Evolutionary conservation across 345 rosid genomes (phyloP), one percentile per base, ranked within the genome.

Genomic region (Melastoma malabathricum): DNA sequence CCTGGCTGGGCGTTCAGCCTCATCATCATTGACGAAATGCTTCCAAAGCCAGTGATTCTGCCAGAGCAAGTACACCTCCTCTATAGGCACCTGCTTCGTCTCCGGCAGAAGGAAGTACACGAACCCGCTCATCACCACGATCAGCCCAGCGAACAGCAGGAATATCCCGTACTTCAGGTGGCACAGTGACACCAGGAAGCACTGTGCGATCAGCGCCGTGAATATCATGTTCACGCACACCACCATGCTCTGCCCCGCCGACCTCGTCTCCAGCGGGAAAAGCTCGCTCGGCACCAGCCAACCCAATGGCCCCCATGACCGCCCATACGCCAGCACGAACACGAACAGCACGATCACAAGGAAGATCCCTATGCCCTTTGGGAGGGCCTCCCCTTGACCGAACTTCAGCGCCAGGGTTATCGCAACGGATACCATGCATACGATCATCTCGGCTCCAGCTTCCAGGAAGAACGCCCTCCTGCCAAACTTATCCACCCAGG

Each of bases 301-400:
- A 6, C 95, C 95, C n/a, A 89, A 72, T 15, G 95, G 97, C 3
- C 97, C 97, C 95, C 97, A 89, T 0, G 95, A 89, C 60, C 95
- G 76, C 6, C 95, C 97, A 10, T 83, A 85, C 0, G 95, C 89
- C 44, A 84, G 56, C 14, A 82, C 90, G 59, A 89, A 89, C 5
- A 83, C 54, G 76, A 74, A 83, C 15, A 89, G 68, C 34, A 85
- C 56, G 1, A 72, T 17, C 57, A 87, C 94, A 0, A 87, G 83
- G 62, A 81, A 64, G 3, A 54, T 1, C 6, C 88, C 80, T 0
- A 73, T 27, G 5, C 67, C 65, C 57, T 67, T 65, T 0, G 94
- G 48, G 3, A 84, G 76, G 15, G 27, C 44, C 46, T 60, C 57
- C 29, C 84, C 94, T 62, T 84, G 64, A 16, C 97, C 97, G 48